Percentiles rank a stretch among this genome's conserved stretches.
Evolutionary conservation across 1,284 basidiomycete species (phyloP).

Genomic region (Cryptococcus jaspeensis): DNA sequence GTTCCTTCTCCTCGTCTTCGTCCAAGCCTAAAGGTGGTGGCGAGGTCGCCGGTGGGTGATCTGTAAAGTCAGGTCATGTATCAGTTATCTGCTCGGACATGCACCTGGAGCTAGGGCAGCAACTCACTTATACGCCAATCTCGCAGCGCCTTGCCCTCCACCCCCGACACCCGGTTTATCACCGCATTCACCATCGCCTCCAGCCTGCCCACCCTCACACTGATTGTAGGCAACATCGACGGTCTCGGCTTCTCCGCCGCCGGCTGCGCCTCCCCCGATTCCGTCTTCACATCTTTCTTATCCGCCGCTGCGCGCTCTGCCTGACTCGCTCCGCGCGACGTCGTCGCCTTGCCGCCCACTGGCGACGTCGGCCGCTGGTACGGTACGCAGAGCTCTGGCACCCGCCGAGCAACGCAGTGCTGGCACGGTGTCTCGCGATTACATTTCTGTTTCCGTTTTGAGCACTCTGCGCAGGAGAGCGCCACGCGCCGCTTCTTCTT

Average conservation of each 20-base stretch:
- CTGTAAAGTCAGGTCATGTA: slow-evolving; percentile 13
- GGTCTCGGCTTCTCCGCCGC: slow-evolving; percentile 10
- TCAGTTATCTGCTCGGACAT: too few species aligned
- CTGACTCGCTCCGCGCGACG: background rate
- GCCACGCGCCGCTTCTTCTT: slow-evolving; percentile 47
- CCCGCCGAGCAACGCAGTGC: slow-evolving; percentile 42
- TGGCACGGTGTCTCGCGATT: slow-evolving; percentile 49
- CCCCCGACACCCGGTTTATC: slow-evolving; percentile 33
- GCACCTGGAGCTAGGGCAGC: background rate
- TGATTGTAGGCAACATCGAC: slow-evolving; percentile 31
- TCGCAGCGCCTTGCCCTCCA: slow-evolving; percentile 34
- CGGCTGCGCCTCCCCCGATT: background rate
- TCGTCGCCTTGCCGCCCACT: slow-evolving; percentile 4
- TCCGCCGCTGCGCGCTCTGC: background rate
- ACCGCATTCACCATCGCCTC: slow-evolving; percentile 45
- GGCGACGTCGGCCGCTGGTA: slow-evolving; percentile 25
- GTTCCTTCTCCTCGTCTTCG: slow-evolving; percentile 8
- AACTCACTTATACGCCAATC: slow-evolving; percentile 45
- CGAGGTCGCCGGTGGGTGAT: slow-evolving; percentile 35
- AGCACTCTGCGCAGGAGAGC: slow-evolving; percentile 44
- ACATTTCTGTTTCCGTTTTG: slow-evolving; percentile 48
- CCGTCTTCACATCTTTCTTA: slow-evolving; percentile 3
- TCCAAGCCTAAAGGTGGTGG: slow-evolving; percentile 19
- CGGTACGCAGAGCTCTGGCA: slow-evolving; percentile 43
- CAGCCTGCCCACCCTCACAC: slow-evolving; percentile 30